Evolutionary conservation across 176 grass and related monocot species (phyloP), one percentile per base, ranked within the genome.

Genomic region (Eleusine coracana): DNA sequence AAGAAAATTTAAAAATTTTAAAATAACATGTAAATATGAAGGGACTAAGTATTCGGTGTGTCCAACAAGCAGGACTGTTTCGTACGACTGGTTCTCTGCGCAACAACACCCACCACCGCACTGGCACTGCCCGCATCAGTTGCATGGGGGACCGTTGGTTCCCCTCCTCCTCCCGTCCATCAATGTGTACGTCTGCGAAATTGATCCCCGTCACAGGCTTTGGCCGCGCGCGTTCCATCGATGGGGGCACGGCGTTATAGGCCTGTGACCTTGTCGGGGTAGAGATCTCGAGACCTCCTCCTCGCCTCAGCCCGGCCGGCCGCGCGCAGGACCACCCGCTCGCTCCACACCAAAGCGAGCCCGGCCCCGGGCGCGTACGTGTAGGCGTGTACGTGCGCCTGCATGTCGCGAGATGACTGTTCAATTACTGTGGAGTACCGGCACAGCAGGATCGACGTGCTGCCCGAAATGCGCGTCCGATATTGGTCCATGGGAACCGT

Each of bases 201-300:
- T 85, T 86, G 83, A 89, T 82, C 88, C 79, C 79, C 66, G 78
- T 89, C 88, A 78, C 83, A 90, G 88, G 59, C 79, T 89, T 39
- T 89, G 87, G 70, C 82, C 54, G 62, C 69, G 70, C 69, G 70
- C 76, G 51, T 39, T 68, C 31, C 34, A 69, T 69, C 66, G 71
- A 81, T 58, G 39, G 83, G 72, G 83, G 73, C 83, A 89, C 88
- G 83, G 79, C 79, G 88, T 86, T 82, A 90, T 86, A 86, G 88
- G 67, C 78, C 68, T 90, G 78, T 70, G 66, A 81, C 79, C 79
- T 59, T 81, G 88, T 86, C 88, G 88, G 79, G 83, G 83, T 85
- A 40, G 83, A 90, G 88, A 86, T 90, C 88, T 90, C 79, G 73
- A 82, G 54, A 49, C 67, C 80, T 72, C 29, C 5, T 37, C 13